Conservation (phyloP, 78 protist species). For the Bodo saltans region DNA sequence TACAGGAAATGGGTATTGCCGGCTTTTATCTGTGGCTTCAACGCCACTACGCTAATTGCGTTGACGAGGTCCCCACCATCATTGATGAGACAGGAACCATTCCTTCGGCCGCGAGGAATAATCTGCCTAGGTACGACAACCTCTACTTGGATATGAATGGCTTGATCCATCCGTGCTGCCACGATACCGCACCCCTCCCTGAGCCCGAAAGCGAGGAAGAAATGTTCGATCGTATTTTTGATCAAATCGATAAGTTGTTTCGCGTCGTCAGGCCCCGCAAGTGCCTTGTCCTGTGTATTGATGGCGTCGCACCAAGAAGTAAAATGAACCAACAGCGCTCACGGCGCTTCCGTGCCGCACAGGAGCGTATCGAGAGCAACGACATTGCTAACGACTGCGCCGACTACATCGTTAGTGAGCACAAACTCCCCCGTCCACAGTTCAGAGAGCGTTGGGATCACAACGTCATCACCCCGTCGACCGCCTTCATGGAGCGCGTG, state of each 20-base stretch:
- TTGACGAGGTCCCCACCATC: neutral
- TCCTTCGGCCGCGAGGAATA: constrained; percentile 36
- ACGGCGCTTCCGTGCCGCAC: constrained; percentile 89
- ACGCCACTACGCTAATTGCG: neutral
- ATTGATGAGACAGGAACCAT: neutral
- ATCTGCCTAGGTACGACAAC: constrained; percentile 84
- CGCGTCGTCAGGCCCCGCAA: constrained; percentile 89
- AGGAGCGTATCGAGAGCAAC: constrained; percentile 44
- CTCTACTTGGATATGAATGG: constrained; percentile 99
- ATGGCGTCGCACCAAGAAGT: constrained; percentile 97
- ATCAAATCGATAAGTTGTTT: constrained; percentile 88
- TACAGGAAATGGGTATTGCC: neutral
- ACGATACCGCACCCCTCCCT: constrained; percentile 40
- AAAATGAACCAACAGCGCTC: constrained; percentile 88
- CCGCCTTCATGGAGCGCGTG: constrained; percentile 86
- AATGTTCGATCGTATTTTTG: constrained; percentile 80
- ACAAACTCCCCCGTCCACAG: constrained; percentile 17
- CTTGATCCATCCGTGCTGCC: constrained; percentile 94
- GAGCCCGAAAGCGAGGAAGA: constrained; percentile 44
- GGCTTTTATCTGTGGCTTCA: constrained; percentile 8
- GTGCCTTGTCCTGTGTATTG: constrained; percentile 90
- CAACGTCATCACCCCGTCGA: constrained; percentile 97
- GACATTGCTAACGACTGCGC: neutral
- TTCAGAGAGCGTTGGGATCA: constrained; percentile 57
- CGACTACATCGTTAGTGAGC: constrained; percentile 19